Conservation (phyloP, 805 yeast species). For the Nakazawaea siamensis region DNA sequence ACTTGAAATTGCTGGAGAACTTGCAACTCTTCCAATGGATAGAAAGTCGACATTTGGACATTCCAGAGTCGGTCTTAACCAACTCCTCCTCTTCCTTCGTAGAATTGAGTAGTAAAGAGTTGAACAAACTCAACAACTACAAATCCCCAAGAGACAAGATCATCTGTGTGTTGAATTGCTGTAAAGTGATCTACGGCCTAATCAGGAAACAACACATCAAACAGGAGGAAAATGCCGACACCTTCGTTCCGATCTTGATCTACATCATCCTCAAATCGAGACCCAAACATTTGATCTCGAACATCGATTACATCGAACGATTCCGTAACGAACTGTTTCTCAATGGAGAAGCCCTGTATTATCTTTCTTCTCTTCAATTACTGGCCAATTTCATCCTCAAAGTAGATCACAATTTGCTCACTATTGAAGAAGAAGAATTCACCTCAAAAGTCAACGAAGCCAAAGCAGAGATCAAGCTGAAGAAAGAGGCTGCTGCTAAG, state of each 20-base stretch:
- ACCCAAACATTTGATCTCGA: constrained; percentile 61
- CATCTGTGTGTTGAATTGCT: constrained; percentile 83
- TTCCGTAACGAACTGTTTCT: constrained; percentile 71
- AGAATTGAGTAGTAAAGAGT: constrained; percentile 62
- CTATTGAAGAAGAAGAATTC: constrained; percentile 53
- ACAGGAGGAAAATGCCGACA: constrained; percentile 73
- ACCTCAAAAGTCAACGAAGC: constrained; percentile 1
- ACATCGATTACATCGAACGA: constrained; percentile 76
- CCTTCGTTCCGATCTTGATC: constrained; percentile 84
- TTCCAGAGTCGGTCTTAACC: constrained; percentile 41
- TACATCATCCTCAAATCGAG: constrained; percentile 67
- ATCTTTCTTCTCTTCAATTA: constrained; percentile 82
- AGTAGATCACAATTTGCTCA: constrained; percentile 47
- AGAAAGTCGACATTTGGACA: constrained; percentile 68
- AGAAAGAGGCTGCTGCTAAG: constrained; percentile 30
- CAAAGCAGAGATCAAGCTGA: constrained; percentile 34
- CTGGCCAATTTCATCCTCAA: constrained; percentile 75
- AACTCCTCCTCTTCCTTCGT: constrained; percentile 46
- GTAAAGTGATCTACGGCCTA: constrained; percentile 86
- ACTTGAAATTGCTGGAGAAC: constrained; percentile 46
- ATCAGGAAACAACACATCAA: constrained; percentile 45
- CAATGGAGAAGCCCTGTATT: constrained; percentile 86
- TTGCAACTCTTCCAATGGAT: constrained; percentile 41
- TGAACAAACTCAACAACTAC: constrained; percentile 70
- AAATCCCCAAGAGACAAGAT: constrained; percentile 93